phyloP scores from a whole-genome alignment of 495 filamentous ascomycete species.

The Baudoinia panamericana region DNA sequence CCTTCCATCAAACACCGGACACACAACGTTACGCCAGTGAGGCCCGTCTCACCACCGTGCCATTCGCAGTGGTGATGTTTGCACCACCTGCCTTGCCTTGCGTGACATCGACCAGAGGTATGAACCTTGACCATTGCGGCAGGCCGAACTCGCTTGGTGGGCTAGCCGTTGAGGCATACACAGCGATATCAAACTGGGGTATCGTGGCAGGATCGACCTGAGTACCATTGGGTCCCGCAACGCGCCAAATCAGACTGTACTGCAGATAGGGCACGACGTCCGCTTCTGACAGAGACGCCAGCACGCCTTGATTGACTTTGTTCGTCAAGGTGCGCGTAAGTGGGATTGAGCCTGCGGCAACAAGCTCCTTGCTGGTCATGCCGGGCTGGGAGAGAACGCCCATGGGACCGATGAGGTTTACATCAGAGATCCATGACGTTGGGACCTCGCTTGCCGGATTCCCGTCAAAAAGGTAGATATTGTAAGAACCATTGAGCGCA shows the following conservation, averaged over 20 bases:
- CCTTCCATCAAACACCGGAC: too few relatives aligned
- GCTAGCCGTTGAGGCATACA: conserved; percentile 16
- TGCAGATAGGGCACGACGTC: conserved; percentile 14
- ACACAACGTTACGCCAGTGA: too few relatives aligned
- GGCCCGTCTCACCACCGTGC: too few relatives aligned
- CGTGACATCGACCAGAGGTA: conserved; percentile 16
- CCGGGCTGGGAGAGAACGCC: conserved; percentile 16
- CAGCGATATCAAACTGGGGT: conserved; percentile 17
- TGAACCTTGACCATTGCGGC: conserved; percentile 16
- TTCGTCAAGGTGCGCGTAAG: conserved; percentile 18
- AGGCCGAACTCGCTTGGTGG: conserved; percentile 9
- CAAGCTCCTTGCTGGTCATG: conserved; percentile 8
- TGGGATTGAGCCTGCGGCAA: conserved; percentile 17
- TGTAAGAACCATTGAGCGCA: conserved; percentile 22
- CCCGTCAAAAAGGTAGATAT: conserved; percentile 22
- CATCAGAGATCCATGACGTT: conserved; percentile 12
- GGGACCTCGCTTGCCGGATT: conserved; percentile 14
- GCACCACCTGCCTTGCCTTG: conserved; percentile 17
- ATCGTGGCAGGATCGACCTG: conserved; percentile 15
- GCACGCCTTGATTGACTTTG: conserved; percentile 4
- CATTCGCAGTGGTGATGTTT: conserved; percentile 7
- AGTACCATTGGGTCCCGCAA: conserved; percentile 16
- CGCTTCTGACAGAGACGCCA: conserved; percentile 2
- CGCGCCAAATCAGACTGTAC: conserved; percentile 15
- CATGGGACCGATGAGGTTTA: conserved; percentile 20